Evolutionary conservation across 352 stramenopile species (phyloP).

Genomic region (Phytophthora macrochlamydospora): DNA sequence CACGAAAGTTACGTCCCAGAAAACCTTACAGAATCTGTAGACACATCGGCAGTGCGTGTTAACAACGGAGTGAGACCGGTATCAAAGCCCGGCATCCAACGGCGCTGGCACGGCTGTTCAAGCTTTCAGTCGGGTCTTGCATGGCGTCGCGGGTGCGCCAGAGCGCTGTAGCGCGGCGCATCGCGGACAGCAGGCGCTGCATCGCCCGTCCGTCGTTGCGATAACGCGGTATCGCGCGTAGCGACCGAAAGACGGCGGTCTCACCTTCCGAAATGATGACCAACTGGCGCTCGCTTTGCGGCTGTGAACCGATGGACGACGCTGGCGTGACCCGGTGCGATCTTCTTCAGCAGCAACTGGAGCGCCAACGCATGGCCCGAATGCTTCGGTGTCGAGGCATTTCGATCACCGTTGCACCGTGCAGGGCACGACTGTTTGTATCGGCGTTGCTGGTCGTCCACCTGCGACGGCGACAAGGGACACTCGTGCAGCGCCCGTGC

Average conservation of each 20-base stretch:
- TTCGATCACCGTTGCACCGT: slow-evolving; percentile 5
- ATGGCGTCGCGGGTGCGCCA: neutral
- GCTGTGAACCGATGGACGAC: slow-evolving; percentile 9
- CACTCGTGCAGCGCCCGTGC: slow-evolving; percentile 13
- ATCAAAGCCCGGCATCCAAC: neutral
- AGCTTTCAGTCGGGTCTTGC: neutral
- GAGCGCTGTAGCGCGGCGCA: neutral
- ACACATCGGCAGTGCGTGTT: too few species aligned
- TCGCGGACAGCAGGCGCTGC: slow-evolving; percentile 5
- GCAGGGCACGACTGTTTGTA: slow-evolving; percentile 13
- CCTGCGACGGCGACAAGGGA: slow-evolving; percentile 13
- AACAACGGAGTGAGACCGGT: too few species aligned
- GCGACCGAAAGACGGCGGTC: slow-evolving; percentile 2
- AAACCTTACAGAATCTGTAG: too few species aligned
- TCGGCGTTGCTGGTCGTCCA: slow-evolving; percentile 2
- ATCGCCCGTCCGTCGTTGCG: slow-evolving; percentile 10
- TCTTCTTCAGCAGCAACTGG: slow-evolving; percentile 27
- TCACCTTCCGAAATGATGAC: slow-evolving; percentile 5
- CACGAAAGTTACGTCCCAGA: too few species aligned
- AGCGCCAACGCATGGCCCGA: slow-evolving; percentile 6
- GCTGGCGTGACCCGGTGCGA: slow-evolving; percentile 14
- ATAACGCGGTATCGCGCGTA: slow-evolving; percentile 1
- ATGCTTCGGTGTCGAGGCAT: slow-evolving; percentile 1
- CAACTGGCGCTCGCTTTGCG: slow-evolving; percentile 12
- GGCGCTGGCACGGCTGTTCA: slow-evolving; percentile 1